A percentile compares a stretch with the other conserved stretches of the same genome.
Evolutionary conservation across 2,329 filamentous ascomycete genomes (phyloP).

Genomic region (Alternaria rosae): DNA sequence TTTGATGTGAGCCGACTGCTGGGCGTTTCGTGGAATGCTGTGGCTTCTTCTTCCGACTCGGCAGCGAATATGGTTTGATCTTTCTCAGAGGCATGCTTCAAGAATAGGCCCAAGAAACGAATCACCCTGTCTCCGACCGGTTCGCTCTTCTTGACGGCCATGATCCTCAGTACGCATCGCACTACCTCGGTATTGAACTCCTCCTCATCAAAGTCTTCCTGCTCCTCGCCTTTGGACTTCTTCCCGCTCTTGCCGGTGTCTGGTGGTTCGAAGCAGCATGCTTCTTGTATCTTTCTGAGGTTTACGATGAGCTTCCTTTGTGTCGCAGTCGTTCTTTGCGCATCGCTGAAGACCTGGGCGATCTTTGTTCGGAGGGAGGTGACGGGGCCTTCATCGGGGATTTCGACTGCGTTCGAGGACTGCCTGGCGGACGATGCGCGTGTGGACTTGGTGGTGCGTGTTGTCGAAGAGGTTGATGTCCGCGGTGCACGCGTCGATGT

Average conservation of each 20-base stretch:
- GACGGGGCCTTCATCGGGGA: slow-evolving; percentile 76
- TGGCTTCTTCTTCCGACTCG: slow-evolving; percentile 69
- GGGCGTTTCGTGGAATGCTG: slow-evolving; percentile 80
- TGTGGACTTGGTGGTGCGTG: slow-evolving; percentile 54
- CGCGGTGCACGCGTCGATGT: slow-evolving; percentile 53
- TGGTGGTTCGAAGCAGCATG: slow-evolving; percentile 69
- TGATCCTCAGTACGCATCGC: slow-evolving; percentile 79
- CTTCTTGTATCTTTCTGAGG: slow-evolving; percentile 88
- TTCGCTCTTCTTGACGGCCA: slow-evolving; percentile 92
- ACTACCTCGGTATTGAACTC: slow-evolving; percentile 89
- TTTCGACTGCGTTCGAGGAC: slow-evolving; percentile 50
- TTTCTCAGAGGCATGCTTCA: slow-evolving; percentile 72
- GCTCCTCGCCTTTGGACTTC: slow-evolving; percentile 51
- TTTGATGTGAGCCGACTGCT: slow-evolving; percentile 78
- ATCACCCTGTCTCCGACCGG: slow-evolving; percentile 84
- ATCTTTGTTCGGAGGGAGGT: slow-evolving; percentile 77
- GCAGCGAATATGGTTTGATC: slow-evolving; percentile 43
- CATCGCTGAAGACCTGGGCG: slow-evolving; percentile 64
- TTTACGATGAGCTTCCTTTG: slow-evolving; percentile 90
- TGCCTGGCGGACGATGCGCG: slow-evolving; percentile 54
- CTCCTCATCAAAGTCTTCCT: slow-evolving; percentile 77
- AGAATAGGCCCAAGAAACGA: slow-evolving; percentile 85
- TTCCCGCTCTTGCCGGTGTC: slow-evolving; percentile 56
- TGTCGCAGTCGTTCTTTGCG: slow-evolving; percentile 86
- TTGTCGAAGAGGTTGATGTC: slow-evolving; percentile 45